phyloP scores from a whole-genome alignment of 305 asterid genomes.

The Fraxinus sp. region DNA sequence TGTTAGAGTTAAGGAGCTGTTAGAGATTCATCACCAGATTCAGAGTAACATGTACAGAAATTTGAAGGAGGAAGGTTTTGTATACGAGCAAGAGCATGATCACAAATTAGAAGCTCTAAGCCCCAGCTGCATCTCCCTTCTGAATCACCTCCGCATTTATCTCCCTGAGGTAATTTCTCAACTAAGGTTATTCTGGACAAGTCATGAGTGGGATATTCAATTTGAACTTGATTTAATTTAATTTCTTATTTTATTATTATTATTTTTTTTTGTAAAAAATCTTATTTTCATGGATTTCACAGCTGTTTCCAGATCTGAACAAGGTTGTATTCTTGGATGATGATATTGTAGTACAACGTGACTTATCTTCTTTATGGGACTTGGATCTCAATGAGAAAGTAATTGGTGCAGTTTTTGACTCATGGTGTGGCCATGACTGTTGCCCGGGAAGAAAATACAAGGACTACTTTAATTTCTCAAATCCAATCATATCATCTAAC shows the following conservation, averaged over 20 bases:
- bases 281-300: constrained; percentile 42
- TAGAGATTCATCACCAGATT: constrained; percentile 67
- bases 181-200: constrained; percentile 13
- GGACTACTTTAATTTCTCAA: constrained; percentile 66
- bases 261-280: neutral
- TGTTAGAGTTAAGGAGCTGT: constrained; percentile 56
- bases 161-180: constrained; percentile 71
- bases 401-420: constrained; percentile 76
- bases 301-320: constrained; percentile 83
- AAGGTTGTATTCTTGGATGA: constrained; percentile 78
- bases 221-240: neutral
- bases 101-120: constrained; percentile 49
- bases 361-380: constrained; percentile 81
- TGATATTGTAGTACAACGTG: constrained; percentile 73
- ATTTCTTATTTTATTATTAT: too few relatives aligned
- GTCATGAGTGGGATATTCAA: constrained; percentile 22
- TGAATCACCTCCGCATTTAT: constrained; percentile 78
- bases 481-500: constrained; percentile 47
- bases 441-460: constrained; percentile 61
- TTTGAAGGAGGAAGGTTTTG: constrained; percentile 39
- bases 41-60: constrained; percentile 45
- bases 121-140: constrained; percentile 63
- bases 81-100: constrained; percentile 34
- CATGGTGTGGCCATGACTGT: constrained; percentile 55
- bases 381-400: constrained; percentile 72